Evolutionary conservation across 2,329 filamentous ascomycete species (phyloP).

Genomic region (Phaeosphaeria sp.): DNA sequence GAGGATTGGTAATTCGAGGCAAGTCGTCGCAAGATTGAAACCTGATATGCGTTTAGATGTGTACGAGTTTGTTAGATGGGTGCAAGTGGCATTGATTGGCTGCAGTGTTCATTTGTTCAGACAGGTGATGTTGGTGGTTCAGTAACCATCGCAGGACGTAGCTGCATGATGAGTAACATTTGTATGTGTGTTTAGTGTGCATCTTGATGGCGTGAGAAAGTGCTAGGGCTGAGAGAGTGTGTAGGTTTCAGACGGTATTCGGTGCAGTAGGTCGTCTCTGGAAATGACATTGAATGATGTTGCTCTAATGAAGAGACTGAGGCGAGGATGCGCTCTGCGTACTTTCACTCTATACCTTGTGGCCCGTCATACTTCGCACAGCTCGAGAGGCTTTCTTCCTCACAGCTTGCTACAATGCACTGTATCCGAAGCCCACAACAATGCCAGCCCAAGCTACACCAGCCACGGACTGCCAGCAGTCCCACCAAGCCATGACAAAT

Average conservation of each 20-base stretch:
- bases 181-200: not conserved
- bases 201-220: not conserved
- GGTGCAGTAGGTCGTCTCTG: not conserved
- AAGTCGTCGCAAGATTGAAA: not conserved
- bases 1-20: conserved; percentile 21
- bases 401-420: not conserved
- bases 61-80: not conserved
- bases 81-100: not conserved
- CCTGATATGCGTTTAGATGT: not conserved
- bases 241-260: not conserved
- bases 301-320: not conserved
- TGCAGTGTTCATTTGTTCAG: not conserved
- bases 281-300: not conserved
- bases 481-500: not conserved
- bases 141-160: not conserved
- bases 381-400: not conserved
- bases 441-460: not conserved
- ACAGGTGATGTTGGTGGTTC: not conserved
- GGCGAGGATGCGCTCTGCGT: not conserved
- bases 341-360: not conserved
- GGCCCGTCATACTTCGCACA: not conserved
- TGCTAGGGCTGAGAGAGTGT: no score
- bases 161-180: not conserved
- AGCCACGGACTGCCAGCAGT: not conserved
- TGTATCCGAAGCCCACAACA: not conserved